Evolutionary conservation across 148 eudicot species (phyloP), one percentile per base, ranked within the genome.

Genomic region (Arbutus unedo): DNA sequence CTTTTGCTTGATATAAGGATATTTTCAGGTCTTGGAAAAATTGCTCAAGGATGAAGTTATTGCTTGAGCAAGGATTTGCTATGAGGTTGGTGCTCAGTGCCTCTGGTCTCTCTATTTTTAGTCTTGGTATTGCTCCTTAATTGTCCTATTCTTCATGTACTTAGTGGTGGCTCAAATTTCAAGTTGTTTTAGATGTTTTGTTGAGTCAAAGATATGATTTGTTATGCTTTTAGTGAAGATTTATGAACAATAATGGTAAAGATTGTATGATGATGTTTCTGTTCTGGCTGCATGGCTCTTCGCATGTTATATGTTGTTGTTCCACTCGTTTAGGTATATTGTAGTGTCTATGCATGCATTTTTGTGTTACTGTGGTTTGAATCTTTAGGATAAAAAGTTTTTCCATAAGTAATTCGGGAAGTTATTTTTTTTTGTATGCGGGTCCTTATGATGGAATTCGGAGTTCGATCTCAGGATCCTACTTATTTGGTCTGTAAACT

Each of bases 31-130:
- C 38, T 79, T 94, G 84, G 90, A 91, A 87, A 96, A 72, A 82
- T 87, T 96, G 82, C 93, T 93, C 53, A 88, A 82, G 77, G 99
- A 94, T 77, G 98, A 92, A 15, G 93, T 90, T 64, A 94, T 96
- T 67, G 87, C 88, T 80, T 88, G 84, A 76, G 95, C 99, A 31
- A 94, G 98, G 87, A 88, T 94, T 81, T 60, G 83, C 25, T 59
- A 82, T 3, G 98, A 96, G 96, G 99, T 96, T 78, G 81, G 87
- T 81, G 54, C 74, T 47, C 41, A 81, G 8, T 15, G 38, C 38
- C 38, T 31, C 38, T 44, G 62, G 44, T 75, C 47, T 64, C 57
- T 23, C 16, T 38, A 31, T 31, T 59, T 81, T 18, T 25, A 4
- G 0, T 55, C 15, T 2, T 54, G 77, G 18, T 13, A 19, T 18